Base-by-base conservation (phyloP, 2,329 filamentous ascomycete genomes). In the Neopestalotiopsis sp. region DNA sequence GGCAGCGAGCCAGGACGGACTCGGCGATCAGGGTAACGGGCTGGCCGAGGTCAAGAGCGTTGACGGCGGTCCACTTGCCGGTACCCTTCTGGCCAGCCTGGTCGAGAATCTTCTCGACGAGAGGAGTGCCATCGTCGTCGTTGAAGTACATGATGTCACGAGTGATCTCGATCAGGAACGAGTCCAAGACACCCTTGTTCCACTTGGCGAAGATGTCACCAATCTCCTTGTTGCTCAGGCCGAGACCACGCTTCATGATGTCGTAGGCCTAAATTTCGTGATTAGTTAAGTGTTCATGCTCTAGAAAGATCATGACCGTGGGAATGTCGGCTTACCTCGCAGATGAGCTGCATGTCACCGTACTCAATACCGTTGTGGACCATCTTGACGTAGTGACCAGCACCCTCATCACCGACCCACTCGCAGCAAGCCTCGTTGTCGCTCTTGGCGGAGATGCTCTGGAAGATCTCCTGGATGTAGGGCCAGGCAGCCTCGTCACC, bases 301-400 rank as follows among this genome's bases (percentile, higher is more conserved):
- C 34, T 7, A 17, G 7, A 38, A 52, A 1, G 3, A 34, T 12
- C 3, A 13, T 9, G 2, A 12, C 20, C 6, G 2, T 20, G 13
- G 32, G 42, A 28, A 17, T 10, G 12, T 30, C 9, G 4, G 69
- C 89, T 77, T 85, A 97, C 95, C 91, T 99, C 96, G 85, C 92
- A 97, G 83, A 99, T 99, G 80, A 99, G 90, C 89, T 99, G 96
- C 96, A 99, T 99, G 87, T 99, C 96, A 91, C 96, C 96, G 83
- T 99, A 99, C 88, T 99, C 96, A 78, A 99, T 99, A 90, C 96
- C 96, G 86, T 99, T 99, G 92, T 99, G 96, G 73, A 99, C 96
- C 96, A 99, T 99, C 93, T 99, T 99, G 88, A 99, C 95, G 89
- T 98, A 99, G 91, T 99, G 96, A 78, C 96, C 96, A 85, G 96